phyloP scores from a whole-genome alignment of 2,329 filamentous ascomycete species.

The Phyllosticta citribraziliensis region DNA sequence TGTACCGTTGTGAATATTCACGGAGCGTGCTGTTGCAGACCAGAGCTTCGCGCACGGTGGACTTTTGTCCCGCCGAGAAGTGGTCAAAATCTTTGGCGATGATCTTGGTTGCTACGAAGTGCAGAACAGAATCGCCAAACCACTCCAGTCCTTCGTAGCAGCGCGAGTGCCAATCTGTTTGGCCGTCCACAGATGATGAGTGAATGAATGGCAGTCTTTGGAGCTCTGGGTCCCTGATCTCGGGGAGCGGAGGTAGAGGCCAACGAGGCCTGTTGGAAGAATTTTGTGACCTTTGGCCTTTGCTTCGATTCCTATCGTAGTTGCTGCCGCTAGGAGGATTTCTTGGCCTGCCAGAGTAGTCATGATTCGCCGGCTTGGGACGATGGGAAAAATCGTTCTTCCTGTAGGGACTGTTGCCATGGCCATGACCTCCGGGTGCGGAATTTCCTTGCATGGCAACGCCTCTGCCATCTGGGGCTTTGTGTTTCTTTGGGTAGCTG shows the following conservation, averaged over 20 bases:
- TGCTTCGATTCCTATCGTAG: background rate
- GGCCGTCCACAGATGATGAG: slow-evolving; percentile 19
- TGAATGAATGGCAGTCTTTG: slow-evolving; percentile 60
- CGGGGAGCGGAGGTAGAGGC: slow-evolving; percentile 49
- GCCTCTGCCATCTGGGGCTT: background rate
- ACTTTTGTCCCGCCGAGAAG: slow-evolving; percentile 50
- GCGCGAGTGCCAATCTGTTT: slow-evolving; percentile 16
- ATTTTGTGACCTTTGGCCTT: background rate
- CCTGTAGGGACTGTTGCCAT: background rate
- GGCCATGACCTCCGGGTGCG: background rate
- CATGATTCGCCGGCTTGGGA: background rate
- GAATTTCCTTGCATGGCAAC: background rate
- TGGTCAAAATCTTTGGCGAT: slow-evolving; percentile 59
- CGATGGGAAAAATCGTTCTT: background rate
- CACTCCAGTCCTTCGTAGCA: slow-evolving; percentile 78
- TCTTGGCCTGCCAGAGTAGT: background rate
- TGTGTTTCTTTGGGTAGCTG: background rate
- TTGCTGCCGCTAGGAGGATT: background rate
- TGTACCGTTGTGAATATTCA: slow-evolving; percentile 61
- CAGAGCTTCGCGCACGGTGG: slow-evolving; percentile 67
- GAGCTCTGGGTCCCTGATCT: slow-evolving; percentile 49
- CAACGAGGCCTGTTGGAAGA: background rate
- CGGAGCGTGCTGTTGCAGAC: slow-evolving; percentile 69
- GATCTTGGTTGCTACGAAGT: slow-evolving; percentile 63
- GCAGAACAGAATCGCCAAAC: slow-evolving; percentile 78